A percentile compares a stretch with the other conserved stretches of the same genome.
These are phyloP conservation scores for Talaromyces marneffei DNA, from an alignment of 2,329 filamentous ascomycete genomes.

Conservation along the genomic window DNA sequence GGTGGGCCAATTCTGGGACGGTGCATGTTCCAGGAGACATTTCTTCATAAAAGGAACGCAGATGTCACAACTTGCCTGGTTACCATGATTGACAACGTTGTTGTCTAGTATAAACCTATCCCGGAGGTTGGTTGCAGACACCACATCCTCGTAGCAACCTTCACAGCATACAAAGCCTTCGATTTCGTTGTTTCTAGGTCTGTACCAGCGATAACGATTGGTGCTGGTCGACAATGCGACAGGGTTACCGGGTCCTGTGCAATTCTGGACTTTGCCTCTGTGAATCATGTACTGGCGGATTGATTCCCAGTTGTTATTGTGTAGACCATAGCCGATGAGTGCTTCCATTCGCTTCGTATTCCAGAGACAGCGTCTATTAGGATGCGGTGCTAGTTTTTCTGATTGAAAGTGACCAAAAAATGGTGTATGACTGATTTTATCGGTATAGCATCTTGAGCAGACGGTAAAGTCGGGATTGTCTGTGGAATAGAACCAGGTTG, in stretches of 20 bases:
- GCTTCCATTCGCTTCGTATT: background rate
- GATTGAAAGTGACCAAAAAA: background rate
- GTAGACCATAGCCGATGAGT: background rate
- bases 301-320: background rate
- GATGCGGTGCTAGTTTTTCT: background rate
- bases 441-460: slow-evolving; percentile 9
- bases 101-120: slow-evolving; percentile 3
- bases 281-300: slow-evolving; percentile 5
- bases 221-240: background rate
- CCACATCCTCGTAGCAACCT: slow-evolving; percentile 6
- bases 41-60: slow-evolving; percentile 5
- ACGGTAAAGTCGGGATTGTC: background rate
- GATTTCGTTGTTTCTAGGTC: slow-evolving; percentile 4
- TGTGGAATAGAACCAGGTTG: background rate
- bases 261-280: slow-evolving; percentile 1
- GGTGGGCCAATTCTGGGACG: background rate
- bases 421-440: background rate
- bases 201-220: slow-evolving; percentile 8
- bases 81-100: background rate
- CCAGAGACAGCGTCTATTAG: slow-evolving; percentile 5
- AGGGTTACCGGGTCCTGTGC: background rate
- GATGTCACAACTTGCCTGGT: slow-evolving; percentile 1
- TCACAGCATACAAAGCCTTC: slow-evolving; percentile 9
- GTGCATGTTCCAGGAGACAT: slow-evolving; percentile 1
- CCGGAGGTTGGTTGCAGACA: background rate